Evolutionary conservation across 805 yeast genomes (phyloP).

Genomic region (Saturnispora zaruensis): DNA sequence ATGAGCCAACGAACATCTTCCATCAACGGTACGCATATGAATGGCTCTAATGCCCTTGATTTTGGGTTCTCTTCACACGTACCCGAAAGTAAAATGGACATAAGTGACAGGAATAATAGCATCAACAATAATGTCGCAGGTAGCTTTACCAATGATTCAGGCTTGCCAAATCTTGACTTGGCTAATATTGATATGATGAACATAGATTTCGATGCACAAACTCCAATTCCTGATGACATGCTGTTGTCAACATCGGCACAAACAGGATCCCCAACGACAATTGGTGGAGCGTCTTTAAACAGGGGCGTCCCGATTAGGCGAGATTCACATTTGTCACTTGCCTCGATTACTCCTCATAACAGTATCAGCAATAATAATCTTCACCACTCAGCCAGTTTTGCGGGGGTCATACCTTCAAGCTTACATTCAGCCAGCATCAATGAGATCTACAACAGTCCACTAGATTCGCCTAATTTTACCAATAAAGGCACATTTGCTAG

Average conservation of each 20-base stretch:
- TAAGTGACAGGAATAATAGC: not conserved
- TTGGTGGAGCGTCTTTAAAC: conserved; percentile 8
- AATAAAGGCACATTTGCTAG: conserved; percentile 9
- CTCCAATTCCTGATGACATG: conserved; percentile 15
- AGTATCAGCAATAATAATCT: not conserved
- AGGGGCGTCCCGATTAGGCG: conserved; percentile 4
- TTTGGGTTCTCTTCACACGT: not conserved
- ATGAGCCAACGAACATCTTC: not conserved
- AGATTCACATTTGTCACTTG: conserved; percentile 7
- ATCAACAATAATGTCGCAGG: not conserved
- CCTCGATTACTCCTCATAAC: conserved; percentile 4
- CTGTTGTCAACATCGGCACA: conserved; percentile 10
- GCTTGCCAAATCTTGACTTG: not conserved
- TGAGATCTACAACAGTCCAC: conserved; percentile 18
- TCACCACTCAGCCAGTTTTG: conserved; percentile 2
- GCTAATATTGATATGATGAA: conserved; percentile 3
- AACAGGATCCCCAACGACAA: conserved; percentile 11
- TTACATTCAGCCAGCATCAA: not conserved
- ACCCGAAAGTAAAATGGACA: not conserved
- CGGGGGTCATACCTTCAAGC: conserved; percentile 5
- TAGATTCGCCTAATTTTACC: conserved; percentile 16
- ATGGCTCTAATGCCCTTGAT: not conserved
- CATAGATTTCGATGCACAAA: conserved; percentile 5
- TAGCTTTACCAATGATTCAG: not conserved
- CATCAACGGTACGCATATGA: not conserved